Conservation (phyloP, 2,329 filamentous ascomycete genomes). For the Colletotrichum abscissum region DNA sequence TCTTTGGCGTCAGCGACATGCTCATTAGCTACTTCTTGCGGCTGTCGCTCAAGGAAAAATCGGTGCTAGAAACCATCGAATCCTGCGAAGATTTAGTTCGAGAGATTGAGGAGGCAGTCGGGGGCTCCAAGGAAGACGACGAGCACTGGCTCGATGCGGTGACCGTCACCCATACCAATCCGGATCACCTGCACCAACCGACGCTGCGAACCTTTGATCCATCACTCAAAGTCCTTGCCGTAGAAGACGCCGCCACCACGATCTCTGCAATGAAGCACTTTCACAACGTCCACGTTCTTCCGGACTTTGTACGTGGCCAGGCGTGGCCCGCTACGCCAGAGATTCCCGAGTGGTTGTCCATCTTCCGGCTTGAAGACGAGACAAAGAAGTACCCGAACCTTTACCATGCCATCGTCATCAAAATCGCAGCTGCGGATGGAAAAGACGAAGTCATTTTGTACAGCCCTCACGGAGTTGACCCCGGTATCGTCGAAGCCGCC, state of each 20-base stretch:
- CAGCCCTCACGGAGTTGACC: conserved; percentile 8
- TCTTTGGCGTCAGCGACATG: conserved; percentile 36
- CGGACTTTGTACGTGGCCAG: conserved; percentile 8
- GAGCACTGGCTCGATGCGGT: conserved; percentile 19
- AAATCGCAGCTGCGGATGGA: background rate
- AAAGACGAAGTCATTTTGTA: conserved; percentile 12
- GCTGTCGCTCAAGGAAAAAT: background rate
- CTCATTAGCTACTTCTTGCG: background rate
- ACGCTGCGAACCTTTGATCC: conserved; percentile 9
- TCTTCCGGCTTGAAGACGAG: conserved; percentile 13
- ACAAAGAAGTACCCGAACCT: background rate
- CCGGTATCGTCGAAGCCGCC: background rate
- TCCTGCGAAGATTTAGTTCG: background rate
- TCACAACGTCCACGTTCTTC: background rate
- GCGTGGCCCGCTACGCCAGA: conserved; percentile 9
- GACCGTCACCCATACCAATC: conserved; percentile 3
- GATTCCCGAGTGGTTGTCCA: background rate
- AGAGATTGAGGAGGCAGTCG: background rate
- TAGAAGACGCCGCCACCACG: background rate
- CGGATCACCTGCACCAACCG: conserved; percentile 5
- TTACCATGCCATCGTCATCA: conserved; percentile 5
- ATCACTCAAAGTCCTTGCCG: background rate
- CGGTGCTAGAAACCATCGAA: background rate
- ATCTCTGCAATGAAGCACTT: conserved; percentile 18
- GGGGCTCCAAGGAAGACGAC: background rate